Conservation (phyloP, 2,329 filamentous ascomycete genomes). For the Fusarium sarcochroum region DNA sequence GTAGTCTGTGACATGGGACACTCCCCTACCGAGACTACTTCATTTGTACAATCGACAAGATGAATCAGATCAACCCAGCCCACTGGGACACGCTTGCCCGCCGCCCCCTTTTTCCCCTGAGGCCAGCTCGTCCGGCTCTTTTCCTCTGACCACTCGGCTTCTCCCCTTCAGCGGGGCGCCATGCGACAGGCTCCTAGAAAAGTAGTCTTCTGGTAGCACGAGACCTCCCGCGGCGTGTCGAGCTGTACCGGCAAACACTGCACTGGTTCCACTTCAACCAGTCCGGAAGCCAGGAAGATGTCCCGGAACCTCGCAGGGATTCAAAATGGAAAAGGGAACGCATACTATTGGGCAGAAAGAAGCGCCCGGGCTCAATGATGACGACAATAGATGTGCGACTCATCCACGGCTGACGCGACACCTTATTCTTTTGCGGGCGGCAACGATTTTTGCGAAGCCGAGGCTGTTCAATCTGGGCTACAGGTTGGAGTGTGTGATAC, state of each 20-base stretch:
- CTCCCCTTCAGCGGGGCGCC: conserved; percentile 49
- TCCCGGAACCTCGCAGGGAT: conserved; percentile 41
- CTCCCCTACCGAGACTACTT: conserved; percentile 39
- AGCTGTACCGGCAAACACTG: conserved; percentile 44
- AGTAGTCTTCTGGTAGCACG: conserved; percentile 45
- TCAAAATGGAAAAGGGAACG: conserved; percentile 22
- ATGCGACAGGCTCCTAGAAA: conserved; percentile 46
- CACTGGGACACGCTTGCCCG: conserved; percentile 48
- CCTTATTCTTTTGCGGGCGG: conserved; percentile 24
- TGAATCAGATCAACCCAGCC: conserved; percentile 52
- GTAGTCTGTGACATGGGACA: conserved; percentile 36
- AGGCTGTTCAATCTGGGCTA: conserved; percentile 27
- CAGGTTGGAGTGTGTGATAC: conserved; percentile 6
- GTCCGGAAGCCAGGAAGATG: conserved; percentile 47
- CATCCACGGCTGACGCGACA: conserved; percentile 45
- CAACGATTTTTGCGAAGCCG: conserved; percentile 30
- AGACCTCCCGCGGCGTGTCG: conserved; percentile 34
- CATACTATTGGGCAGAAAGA: conserved; percentile 39
- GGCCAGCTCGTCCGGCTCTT: conserved; percentile 37
- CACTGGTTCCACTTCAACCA: conserved; percentile 36
- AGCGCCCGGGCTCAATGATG: conserved; percentile 42
- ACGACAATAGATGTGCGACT: conserved; percentile 46
- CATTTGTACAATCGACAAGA: conserved; percentile 43
- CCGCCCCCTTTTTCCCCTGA: conserved; percentile 50
- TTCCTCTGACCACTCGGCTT: conserved; percentile 46